Conservation (phyloP, 179 eudicot species). For the Amaranthus tricolor region DNA sequence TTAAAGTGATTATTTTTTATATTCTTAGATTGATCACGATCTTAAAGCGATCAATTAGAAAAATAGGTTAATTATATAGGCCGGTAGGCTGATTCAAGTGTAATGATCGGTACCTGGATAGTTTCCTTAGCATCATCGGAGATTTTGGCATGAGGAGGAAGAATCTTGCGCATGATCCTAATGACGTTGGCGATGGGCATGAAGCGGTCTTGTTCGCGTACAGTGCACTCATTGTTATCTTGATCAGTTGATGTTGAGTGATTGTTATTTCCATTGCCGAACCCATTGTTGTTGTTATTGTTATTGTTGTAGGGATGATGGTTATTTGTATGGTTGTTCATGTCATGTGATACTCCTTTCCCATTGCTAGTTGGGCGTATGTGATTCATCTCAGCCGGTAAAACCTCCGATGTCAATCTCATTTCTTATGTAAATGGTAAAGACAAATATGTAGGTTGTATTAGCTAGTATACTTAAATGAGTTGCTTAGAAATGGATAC, state of each 20-base stretch:
- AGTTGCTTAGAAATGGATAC: neutral
- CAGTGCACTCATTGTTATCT: constrained; percentile 35
- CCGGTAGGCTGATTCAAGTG: too few relatives aligned
- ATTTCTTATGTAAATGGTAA: neutral
- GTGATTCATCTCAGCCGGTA: constrained; percentile 11
- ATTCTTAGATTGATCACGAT: too few relatives aligned
- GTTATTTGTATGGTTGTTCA: neutral
- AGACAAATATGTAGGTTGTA: neutral
- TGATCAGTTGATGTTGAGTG: constrained; percentile 9
- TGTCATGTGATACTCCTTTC: neutral
- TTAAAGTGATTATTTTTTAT: too few relatives aligned
- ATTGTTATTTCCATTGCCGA: neutral
- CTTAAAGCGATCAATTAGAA: too few relatives aligned
- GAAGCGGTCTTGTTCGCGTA: constrained; percentile 50
- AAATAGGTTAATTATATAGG: too few relatives aligned
- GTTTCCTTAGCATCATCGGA: constrained; percentile 56
- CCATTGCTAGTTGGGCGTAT: neutral
- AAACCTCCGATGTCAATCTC: neutral
- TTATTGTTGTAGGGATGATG: neutral
- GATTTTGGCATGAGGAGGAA: constrained; percentile 51
- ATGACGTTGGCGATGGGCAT: constrained; percentile 57
- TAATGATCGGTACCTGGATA: constrained; percentile 28
- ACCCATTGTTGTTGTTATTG: neutral
- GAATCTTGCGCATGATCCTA: constrained; percentile 53
- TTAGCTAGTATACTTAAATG: neutral